Conservation (phyloP, 2,329 filamentous ascomycete species). For the Cladosporium colombiae region DNA sequence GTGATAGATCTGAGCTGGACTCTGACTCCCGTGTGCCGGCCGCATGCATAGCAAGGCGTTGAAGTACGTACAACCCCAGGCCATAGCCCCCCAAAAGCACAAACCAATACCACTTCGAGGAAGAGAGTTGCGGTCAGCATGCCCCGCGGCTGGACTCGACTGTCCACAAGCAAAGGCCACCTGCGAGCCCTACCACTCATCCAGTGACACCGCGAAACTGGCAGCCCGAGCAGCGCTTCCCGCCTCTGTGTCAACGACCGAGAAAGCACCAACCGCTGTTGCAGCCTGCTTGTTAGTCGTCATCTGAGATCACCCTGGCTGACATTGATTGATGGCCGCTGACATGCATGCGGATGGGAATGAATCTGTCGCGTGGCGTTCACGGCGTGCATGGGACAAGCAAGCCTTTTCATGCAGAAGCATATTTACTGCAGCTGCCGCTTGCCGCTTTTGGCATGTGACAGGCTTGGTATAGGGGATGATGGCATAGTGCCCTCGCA, state of each 20-base stretch:
- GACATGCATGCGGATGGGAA: neutral
- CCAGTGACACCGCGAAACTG: conserved; percentile 2
- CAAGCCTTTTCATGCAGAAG: neutral
- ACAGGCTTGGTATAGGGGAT: neutral
- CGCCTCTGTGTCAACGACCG: conserved; percentile 1
- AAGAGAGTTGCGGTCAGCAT: conserved; percentile 7
- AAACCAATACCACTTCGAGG: conserved; percentile 1
- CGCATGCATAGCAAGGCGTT: neutral
- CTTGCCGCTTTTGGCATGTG: conserved; percentile 4
- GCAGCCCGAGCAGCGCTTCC: neutral
- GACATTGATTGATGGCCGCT: neutral
- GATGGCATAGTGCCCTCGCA: neutral
- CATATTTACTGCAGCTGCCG: neutral
- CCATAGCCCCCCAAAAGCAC: neutral
- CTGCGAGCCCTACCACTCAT: neutral
- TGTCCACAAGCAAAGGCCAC: neutral
- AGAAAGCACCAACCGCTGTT: conserved; percentile 5
- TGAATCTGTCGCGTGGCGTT: neutral
- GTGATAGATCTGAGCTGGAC: neutral
- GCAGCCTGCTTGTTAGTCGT: neutral
- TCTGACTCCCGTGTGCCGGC: neutral
- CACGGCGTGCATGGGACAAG: neutral
- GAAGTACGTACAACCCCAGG: conserved; percentile 3
- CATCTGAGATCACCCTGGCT: neutral
- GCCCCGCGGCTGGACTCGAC: conserved; percentile 1